Percentiles rank a stretch among this genome's conserved stretches.
Conservation (phyloP, 2,329 filamentous ascomycete species). For the Aspergillus eucalypticola region DNA sequence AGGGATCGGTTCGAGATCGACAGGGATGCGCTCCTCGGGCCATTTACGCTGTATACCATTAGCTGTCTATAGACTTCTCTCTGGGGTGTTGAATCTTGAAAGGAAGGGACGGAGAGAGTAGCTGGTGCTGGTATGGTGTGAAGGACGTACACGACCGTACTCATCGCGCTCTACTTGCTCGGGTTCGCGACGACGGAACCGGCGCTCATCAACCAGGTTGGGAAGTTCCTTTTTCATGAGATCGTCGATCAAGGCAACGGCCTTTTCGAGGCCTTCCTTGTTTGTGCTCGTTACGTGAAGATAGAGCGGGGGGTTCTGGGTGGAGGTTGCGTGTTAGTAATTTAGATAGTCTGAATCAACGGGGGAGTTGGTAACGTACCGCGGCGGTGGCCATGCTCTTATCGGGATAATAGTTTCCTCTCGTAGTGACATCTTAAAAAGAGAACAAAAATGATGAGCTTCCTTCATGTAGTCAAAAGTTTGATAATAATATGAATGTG, state of each 20-base stretch:
- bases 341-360: not conserved
- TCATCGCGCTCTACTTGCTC: constrained; percentile 86
- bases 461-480: constrained; percentile 53
- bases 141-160: constrained; percentile 71
- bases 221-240: constrained; percentile 95
- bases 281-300: constrained; percentile 92
- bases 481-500: constrained; percentile 39
- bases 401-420: constrained; percentile 94
- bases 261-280: constrained; percentile 87
- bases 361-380: constrained; percentile 57
- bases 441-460: constrained; percentile 60
- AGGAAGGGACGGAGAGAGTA: not conserved
- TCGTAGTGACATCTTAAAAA: constrained; percentile 92
- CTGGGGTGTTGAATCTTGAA: too few relatives aligned
- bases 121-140: not conserved
- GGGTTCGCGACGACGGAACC: constrained; percentile 79
- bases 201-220: constrained; percentile 89
- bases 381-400: constrained; percentile 94
- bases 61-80: too few relatives aligned
- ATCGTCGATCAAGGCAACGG: constrained; percentile 85
- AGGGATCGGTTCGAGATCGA: constrained; percentile 83
- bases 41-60: constrained; percentile 76
- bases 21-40: constrained; percentile 93
- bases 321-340: constrained; percentile 1
- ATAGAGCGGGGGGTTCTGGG: constrained; percentile 85